These are phyloP conservation scores for Penicillium pulvis DNA, from an alignment of 495 filamentous ascomycete species.

Conservation along the genomic window DNA sequence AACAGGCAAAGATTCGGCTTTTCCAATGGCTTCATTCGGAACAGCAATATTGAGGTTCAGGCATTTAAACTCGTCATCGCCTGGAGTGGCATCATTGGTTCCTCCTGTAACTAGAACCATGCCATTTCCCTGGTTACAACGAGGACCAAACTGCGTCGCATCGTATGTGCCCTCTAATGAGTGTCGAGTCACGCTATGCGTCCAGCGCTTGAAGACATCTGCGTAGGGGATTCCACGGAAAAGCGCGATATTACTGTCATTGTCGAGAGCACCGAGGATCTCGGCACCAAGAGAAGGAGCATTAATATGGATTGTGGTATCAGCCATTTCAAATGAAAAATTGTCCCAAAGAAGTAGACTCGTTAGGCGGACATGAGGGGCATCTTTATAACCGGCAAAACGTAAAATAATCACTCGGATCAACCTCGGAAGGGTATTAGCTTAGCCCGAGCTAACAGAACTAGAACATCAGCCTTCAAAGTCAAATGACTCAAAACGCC, in stretches of 20 bases:
- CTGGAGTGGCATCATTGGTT: conserved; percentile 7
- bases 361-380: not conserved
- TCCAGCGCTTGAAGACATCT: conserved; percentile 4
- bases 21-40: not conserved
- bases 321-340: not conserved
- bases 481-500: not conserved
- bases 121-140: conserved; percentile 6
- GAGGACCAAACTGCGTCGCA: conserved; percentile 4
- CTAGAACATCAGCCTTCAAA: not conserved
- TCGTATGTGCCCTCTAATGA: not conserved
- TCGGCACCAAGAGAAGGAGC: not conserved
- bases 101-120: conserved; percentile 10
- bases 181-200: conserved; percentile 1
- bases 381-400: conserved; percentile 6
- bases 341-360: not conserved
- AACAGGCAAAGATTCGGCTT: not conserved
- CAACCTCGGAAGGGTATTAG: not conserved
- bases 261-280: not conserved
- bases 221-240: conserved; percentile 6
- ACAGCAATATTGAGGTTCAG: conserved; percentile 7
- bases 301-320: not conserved
- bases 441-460: not conserved
- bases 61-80: conserved; percentile 9
- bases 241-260: conserved; percentile 2
- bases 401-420: not conserved